Evolutionary conservation across 345 rosid genomes (phyloP), one percentile per base, ranked within the genome.

Genomic region (Odontarrhena argentea): DNA sequence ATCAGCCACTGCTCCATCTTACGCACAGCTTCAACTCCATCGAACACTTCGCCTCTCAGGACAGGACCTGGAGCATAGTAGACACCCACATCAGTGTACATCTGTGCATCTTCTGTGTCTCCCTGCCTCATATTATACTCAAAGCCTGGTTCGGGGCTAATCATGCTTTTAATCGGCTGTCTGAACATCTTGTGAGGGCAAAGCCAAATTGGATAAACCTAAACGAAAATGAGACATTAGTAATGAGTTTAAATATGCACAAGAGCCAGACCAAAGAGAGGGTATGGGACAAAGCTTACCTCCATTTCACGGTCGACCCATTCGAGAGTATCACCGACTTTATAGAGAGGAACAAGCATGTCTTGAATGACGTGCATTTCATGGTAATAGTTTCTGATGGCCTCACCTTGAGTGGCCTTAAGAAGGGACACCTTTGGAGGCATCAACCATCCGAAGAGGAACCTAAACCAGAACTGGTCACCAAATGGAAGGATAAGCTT

Each of bases 351-450:
- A 68, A 92, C 87, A 67, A 88, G 96, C 98, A 92, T 85, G 74
- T 92, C 98, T 77, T 92, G 98, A 51, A 92, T 92, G 70, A 92
- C 92, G 52, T 92, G 98, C 78, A 67, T 88, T 62, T 92, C 94
- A 68, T 92, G 98, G 80, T 92, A 88, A 58, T 85, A 92, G 79
- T 88, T 86, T 68, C 97, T 80, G 64, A 91, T 83, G 49, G 89
- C 87, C 78, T 92, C 98, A 48, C 98, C 98, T 80, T 92, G 98
- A 62, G 95, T 92, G 40, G 92, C 94, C 81, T 92, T 92, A 25
- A 89, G 98, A 76, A 92, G 80, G 45, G 98, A 92, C 55, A 92
- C 95, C 86, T 92, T 92, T 13, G 98, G 98, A 26, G 98, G 98
- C 98, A 87, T 92, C 82, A 89, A 1, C 98, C 98, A 92, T 59